Base-by-base conservation (phyloP, 257 asterid species). In the Penstemon davidsonii region DNA sequence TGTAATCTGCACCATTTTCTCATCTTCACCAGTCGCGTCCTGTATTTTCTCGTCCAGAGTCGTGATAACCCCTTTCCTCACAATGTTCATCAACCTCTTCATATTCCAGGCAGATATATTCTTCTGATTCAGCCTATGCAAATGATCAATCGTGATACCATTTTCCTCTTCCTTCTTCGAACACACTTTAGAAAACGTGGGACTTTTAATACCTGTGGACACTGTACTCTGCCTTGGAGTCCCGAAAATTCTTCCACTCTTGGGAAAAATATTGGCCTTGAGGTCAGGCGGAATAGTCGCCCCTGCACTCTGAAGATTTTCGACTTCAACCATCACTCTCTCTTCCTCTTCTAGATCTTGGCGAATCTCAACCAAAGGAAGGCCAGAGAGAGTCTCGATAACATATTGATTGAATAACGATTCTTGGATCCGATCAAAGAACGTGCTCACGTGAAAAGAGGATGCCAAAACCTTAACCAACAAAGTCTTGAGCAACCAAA, bases 81-180 rank as follows among this genome's bases (percentile, higher is more conserved):
- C 93, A 7, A 82, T 74, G 56, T 80, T 84, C 49, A 84, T 82
- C 81, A 86, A 36, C 78, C 90, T 84, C 76, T 86, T 86, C 93
- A 86, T 86, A 70, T 84, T 86, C 93, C 89, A 86, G 25, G 93
- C 90, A 8, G 93, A 86, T 51, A 86, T 55, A 46, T 86, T 86
- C 65, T 78, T 65, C 77, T 84, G 84, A 70, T 84, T 86, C 75
- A 84, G 64, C 75, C 87, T 72, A 68, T 86, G 90, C 63, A 86
- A 66, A 56, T 80, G 82, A 55, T 82, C 78, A 36, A 86, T 82
- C 6, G 79, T 51, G 19, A 86, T 86, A 8, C 83, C 85, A 6
- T 61, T 76, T 55, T 65, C 33, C 67, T 72, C 73, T 54, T 83
- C 86, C 73, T 74, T 78, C 62, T 66, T 84, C 11, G 81, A 70